Conservation (phyloP, 2,329 filamentous ascomycete genomes). For the Venturia nashicola region DNA sequence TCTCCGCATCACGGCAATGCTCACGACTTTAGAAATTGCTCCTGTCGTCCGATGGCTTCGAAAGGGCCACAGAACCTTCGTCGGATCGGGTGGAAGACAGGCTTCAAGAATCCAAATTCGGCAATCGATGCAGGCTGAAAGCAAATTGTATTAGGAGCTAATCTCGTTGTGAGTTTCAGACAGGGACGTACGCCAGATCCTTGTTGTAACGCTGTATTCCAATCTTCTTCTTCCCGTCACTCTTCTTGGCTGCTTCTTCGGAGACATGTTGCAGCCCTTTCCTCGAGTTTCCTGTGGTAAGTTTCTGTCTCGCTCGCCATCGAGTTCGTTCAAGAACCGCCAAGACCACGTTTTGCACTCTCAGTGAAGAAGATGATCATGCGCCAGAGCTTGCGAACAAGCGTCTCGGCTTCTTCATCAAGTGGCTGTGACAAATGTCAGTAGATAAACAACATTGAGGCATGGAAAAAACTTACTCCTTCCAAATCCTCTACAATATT, state of each 20-base stretch:
- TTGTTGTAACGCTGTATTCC: neutral
- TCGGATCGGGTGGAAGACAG: no score
- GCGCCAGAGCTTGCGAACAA: conserved; percentile 95
- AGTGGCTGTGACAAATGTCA: conserved; percentile 50
- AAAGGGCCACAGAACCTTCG: no score
- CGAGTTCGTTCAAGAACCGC: neutral
- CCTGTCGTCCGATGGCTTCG: no score
- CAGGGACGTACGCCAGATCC: neutral
- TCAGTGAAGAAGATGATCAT: conserved; percentile 98
- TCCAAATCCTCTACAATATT: conserved; percentile 76
- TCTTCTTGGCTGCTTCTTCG: no score
- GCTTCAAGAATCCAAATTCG: neutral
- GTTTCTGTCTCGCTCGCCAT: neutral
- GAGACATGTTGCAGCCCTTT: neutral
- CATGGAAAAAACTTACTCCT: conserved; percentile 46
- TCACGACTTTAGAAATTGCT: no score
- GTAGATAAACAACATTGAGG: conserved; percentile 13
- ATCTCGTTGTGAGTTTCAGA: neutral
- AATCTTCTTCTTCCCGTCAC: neutral
- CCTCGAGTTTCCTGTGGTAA: neutral
- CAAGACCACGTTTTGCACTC: conserved; percentile 56
- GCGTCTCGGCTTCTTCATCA: conserved; percentile 84
- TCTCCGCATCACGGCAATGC: no score
- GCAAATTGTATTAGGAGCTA: neutral
- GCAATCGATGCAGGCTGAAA: neutral